Conservation (phyloP, 768 basidiomycete species). For the Lentinus brumalis region DNA sequence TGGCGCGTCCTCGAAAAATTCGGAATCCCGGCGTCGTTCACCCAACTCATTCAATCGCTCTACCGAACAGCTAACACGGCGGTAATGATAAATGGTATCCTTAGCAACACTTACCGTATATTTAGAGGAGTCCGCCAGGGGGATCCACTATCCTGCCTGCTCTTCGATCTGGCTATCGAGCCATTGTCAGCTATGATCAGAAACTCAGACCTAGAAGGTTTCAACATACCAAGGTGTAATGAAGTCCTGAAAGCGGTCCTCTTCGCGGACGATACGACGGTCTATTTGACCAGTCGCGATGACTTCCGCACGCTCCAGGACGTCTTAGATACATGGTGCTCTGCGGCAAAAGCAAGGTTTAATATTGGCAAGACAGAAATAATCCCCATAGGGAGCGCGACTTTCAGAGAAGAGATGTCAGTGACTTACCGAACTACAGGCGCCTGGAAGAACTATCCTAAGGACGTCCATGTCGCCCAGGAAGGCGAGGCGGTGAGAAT, state of each 20-base stretch:
- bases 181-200: slow-evolving; percentile 28
- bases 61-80: slow-evolving; percentile 32
- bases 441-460: not conserved
- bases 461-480: not conserved
- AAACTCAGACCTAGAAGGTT: slow-evolving; percentile 21
- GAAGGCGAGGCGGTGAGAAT: not conserved
- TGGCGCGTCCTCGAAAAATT: slow-evolving; percentile 9
- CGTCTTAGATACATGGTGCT: slow-evolving; percentile 41
- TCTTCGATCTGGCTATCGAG: slow-evolving; percentile 35
- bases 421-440: not conserved
- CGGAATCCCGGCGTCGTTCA: slow-evolving; percentile 13
- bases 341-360: slow-evolving; percentile 42
- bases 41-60: slow-evolving; percentile 29
- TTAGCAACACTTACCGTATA: slow-evolving; percentile 29
- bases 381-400: slow-evolving; percentile 34
- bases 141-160: slow-evolving; percentile 35
- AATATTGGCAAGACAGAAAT: slow-evolving; percentile 43
- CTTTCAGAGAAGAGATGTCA: slow-evolving; percentile 15
- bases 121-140: slow-evolving; percentile 39
- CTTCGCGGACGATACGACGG: slow-evolving; percentile 31
- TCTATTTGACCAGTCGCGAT: slow-evolving; percentile 34
- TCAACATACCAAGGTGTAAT: slow-evolving; percentile 13
- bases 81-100: slow-evolving; percentile 36
- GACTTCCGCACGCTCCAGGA: slow-evolving; percentile 23
- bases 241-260: slow-evolving; percentile 21